These are phyloP conservation scores for Tricholoma saponaceum DNA, from an alignment of 768 basidiomycete species.

Conservation along the genomic window DNA sequence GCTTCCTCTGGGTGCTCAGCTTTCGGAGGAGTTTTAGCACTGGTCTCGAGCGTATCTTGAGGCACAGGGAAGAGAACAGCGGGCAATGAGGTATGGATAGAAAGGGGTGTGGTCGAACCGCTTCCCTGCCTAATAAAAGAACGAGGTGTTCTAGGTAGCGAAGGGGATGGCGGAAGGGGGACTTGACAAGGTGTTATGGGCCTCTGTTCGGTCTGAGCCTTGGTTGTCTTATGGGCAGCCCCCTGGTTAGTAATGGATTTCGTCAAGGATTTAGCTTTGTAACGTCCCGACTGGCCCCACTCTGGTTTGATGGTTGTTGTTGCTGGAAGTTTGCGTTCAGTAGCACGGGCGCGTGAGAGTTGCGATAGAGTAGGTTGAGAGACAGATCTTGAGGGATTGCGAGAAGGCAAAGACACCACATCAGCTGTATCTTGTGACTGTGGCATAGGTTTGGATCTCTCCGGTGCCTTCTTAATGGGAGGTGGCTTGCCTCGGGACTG, in stretches of 20 bases:
- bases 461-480: background rate
- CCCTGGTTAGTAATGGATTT: background rate
- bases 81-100: background rate
- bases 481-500: background rate
- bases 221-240: background rate
- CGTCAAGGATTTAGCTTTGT: conserved; percentile 16
- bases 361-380: conserved; percentile 25
- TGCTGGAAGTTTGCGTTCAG: conserved; percentile 5
- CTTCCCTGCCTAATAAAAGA: background rate
- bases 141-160: conserved; percentile 2
- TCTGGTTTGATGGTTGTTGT: conserved; percentile 7
- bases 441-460: background rate
- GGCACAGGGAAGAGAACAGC: background rate
- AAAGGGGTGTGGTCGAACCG: background rate
- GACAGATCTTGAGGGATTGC: background rate
- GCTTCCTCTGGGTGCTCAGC: background rate
- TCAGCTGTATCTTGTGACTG: background rate
- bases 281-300: conserved; percentile 9
- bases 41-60: background rate
- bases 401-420: background rate
- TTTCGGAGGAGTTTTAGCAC: background rate
- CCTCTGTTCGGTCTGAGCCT: conserved; percentile 5
- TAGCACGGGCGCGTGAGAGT: conserved; percentile 20
- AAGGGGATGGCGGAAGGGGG: conserved; percentile 33
- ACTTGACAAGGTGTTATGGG: conserved; percentile 27